Base-by-base conservation (phyloP, 768 basidiomycete genomes). In the Austroboletus festivus region DNA sequence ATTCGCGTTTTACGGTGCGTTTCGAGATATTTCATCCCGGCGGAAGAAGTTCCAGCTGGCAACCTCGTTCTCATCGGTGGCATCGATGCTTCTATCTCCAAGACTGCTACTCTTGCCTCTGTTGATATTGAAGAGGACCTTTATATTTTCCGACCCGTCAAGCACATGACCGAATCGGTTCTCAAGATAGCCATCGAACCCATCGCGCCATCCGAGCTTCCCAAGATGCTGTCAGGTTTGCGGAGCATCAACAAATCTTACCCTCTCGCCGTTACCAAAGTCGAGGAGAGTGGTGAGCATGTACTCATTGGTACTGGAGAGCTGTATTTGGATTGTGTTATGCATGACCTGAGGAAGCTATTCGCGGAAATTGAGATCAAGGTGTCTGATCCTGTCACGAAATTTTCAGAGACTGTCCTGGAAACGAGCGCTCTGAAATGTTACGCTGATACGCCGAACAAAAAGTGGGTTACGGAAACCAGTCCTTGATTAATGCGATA, bases 351-450 rank as follows among this genome's bases (percentile, higher is more conserved):
- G 43, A 78, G 96, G 52, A 81, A 79, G 52, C 63, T 98, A 51
- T 99, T 95, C 72, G 85, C 93, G 24, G 96, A 99, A 74, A 96
- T 98, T 58, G 96, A 99, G 76, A 97, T 99, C 77, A 99, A 99
- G 75, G 93, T 98, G 13, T 98, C 95, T 20, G 96, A 99, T 73
- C 96, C 96, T 2, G 93, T 98, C 33, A 95, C 93, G 15, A 92
- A 93, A 64, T 99, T 99, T 73, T 89, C 91, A 63, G 96, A 99
- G 73, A 99, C 96, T 2, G 95, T 98, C 19, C 74, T 97, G 56
- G 96, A 99, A 75, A 98, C 95, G 26, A 93, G 89, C 56, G 96
- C 95, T 4, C 71, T 99, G 54, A 99, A 98, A 71, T 98, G 95
- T 63, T 99, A 99, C 68, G 96, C 96, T 16, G 96, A 98, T 59